Evolutionary conservation across 768 basidiomycete genomes (phyloP).

Genomic region (Mycena vitilis): DNA sequence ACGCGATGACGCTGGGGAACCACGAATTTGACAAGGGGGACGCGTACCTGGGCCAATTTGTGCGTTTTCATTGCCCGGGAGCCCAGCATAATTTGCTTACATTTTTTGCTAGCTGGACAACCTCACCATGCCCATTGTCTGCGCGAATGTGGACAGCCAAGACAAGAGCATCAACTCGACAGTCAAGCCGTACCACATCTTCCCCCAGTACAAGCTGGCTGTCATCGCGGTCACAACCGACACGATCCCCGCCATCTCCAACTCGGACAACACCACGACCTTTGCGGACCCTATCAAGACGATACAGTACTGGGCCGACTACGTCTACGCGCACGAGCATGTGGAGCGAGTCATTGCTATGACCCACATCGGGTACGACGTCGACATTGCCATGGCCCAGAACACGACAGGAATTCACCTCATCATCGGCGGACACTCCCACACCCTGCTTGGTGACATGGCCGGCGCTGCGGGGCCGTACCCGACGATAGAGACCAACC

Average conservation of each 20-base stretch:
- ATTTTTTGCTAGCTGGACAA: constrained; percentile 42
- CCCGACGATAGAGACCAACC: constrained; percentile 57
- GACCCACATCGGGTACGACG: constrained; percentile 59
- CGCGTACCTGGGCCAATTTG: constrained; percentile 50
- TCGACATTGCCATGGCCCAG: constrained; percentile 55
- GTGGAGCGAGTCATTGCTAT: constrained; percentile 56
- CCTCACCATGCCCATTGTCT: constrained; percentile 58
- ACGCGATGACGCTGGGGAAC: constrained; percentile 59
- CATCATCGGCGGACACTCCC: constrained; percentile 58
- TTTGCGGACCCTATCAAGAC: constrained; percentile 54
- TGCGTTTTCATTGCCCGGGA: constrained; percentile 4
- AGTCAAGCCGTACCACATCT: constrained; percentile 54
- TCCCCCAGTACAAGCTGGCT: constrained; percentile 52
- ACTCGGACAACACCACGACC: constrained; percentile 50
- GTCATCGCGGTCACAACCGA: constrained; percentile 57
- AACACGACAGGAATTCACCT: constrained; percentile 53
- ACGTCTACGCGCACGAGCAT: constrained; percentile 47
- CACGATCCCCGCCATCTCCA: constrained; percentile 52
- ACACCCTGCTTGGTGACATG: constrained; percentile 58
- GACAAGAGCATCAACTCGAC: constrained; percentile 46
- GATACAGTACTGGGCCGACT: constrained; percentile 51
- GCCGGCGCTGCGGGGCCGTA: constrained; percentile 53
- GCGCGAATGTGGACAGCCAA: constrained; percentile 55
- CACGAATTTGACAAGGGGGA: constrained; percentile 61
- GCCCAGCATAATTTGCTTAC: constrained; percentile 10